Evolutionary conservation across 129 eudicot genomes (phyloP).

Genomic region (Artemisia tridentata): DNA sequence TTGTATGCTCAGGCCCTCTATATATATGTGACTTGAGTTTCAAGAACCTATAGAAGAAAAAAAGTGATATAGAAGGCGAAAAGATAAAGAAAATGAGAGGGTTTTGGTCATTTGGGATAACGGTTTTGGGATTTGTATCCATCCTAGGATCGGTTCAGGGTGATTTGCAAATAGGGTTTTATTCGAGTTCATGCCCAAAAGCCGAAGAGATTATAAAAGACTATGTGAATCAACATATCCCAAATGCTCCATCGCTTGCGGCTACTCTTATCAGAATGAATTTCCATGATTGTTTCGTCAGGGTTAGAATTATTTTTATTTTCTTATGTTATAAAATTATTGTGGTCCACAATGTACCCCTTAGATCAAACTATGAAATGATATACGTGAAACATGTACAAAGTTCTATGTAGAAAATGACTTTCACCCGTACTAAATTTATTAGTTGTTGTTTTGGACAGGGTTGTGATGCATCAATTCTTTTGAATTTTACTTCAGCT

Average conservation of each 20-base stretch:
- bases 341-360: too few species aligned
- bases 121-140: conserved; percentile 32
- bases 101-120: neutral
- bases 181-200: conserved; percentile 53
- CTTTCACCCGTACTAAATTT: neutral
- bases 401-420: neutral
- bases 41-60: neutral
- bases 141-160: conserved; percentile 37
- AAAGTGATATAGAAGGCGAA: neutral
- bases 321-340: too few species aligned
- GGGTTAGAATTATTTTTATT: conserved; percentile 38
- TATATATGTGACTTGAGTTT: neutral
- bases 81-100: conserved; percentile 25
- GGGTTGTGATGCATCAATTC: conserved; percentile 93
- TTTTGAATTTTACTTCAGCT: conserved; percentile 55
- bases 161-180: conserved; percentile 43
- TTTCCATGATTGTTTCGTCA: conserved; percentile 82
- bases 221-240: conserved; percentile 59
- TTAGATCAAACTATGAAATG: too few species aligned
- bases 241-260: conserved; percentile 71
- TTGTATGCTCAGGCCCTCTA: neutral
- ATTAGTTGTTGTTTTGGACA: conserved; percentile 21
- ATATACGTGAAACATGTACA: neutral
- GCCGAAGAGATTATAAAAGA: conserved; percentile 66
- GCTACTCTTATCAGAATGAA: conserved; percentile 69